Evolutionary conservation across 2,329 filamentous ascomycete species (phyloP).

Genomic region (Colletotrichum sp.): DNA sequence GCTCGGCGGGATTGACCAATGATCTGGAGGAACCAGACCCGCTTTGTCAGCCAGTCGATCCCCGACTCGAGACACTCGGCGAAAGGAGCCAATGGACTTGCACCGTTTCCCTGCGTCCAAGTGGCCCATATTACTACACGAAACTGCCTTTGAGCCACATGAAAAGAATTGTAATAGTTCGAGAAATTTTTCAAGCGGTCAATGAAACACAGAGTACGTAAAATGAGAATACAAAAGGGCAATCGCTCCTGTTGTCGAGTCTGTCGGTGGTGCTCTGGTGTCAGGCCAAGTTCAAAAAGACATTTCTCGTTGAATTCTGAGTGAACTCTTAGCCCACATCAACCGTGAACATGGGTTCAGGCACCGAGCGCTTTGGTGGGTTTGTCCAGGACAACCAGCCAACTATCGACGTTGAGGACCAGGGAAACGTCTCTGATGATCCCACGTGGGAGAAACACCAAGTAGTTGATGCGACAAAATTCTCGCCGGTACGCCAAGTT

Average conservation of each 20-base stretch:
- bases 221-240: not conserved
- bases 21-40: not conserved
- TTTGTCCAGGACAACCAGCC: not conserved
- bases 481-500: constrained; percentile 28
- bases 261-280: not conserved
- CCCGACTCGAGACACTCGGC: not conserved
- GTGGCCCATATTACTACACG: not conserved
- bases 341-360: not conserved
- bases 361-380: not conserved
- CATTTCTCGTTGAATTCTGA: not conserved
- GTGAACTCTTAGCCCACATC: not conserved
- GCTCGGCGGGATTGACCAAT: constrained; percentile 15
- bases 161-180: not conserved
- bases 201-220: not conserved
- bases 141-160: not conserved
- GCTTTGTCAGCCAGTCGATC: not conserved
- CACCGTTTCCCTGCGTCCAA: not conserved
- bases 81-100: not conserved
- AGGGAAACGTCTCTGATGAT: constrained; percentile 22
- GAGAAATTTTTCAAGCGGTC: not conserved
- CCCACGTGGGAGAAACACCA: not conserved
- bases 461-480: constrained; percentile 33
- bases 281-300: not conserved
- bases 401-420: not conserved
- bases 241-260: not conserved